Evolutionary conservation across 2,329 filamentous ascomycete species (phyloP), one percentile per base, ranked within the genome.

Genomic region (Ceratocystis papillata): DNA sequence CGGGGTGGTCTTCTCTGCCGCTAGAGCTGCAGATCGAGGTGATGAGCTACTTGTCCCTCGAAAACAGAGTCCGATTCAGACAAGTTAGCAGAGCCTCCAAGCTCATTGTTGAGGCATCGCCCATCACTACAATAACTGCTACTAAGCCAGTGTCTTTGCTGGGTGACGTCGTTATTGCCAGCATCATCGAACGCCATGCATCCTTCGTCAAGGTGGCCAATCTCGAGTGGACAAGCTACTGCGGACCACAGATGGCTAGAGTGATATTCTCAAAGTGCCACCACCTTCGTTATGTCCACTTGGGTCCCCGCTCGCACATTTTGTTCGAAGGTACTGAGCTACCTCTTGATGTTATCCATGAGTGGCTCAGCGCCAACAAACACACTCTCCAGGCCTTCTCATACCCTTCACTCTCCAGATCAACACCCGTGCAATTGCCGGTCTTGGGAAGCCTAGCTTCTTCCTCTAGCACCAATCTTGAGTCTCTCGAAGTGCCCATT

Each of bases 231-330:
- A 25, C 53, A 59, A 59, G 33, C n/a, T 30, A 59, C 53, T 59
- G 53, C 33, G 53, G 53, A 3, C 28, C 53, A 37, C 53, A 59
- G 28, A 59, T 37, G 53, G 53, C 53, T 17, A 37, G 15, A 10
- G 53, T 59, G 2, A 59, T 59, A 5, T 59, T 59, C 53, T 37
- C 53, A 37, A 59, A 59, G 12, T 59, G 53, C 53, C 25, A 59
- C n/a, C 28, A 25, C 15, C 22, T 59, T 4, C 53, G 33, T 5
- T 59, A 59, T 25, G 37, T 59, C 8, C 28, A 59, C 7, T 25
- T 59, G 25, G 53, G 53, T 2, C 25, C 28, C n/a, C 53, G 53
- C 17, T 59, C 53, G 5, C 53, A 59, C n/a, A 7, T 30, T 25
- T 8, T 59, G 7, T 37, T 59, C 28, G 17, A 17, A 17, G n/a